phyloP scores from a whole-genome alignment of 2,329 filamentous ascomycete genomes.

The Ophioceras dolichostomum region DNA sequence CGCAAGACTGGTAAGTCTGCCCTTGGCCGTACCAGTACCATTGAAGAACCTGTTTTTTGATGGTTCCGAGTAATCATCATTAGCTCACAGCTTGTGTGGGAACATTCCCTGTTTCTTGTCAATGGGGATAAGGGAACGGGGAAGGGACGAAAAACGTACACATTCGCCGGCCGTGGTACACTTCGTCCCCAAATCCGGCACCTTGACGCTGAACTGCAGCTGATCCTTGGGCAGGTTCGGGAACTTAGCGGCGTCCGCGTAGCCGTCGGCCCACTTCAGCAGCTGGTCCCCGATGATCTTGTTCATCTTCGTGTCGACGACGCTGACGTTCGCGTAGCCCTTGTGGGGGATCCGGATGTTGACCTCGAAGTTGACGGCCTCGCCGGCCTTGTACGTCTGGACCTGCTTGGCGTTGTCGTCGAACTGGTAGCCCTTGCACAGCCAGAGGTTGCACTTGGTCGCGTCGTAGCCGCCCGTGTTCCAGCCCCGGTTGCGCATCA shows the following conservation, averaged over 20 bases:
- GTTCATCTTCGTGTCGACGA: constrained; percentile 33
- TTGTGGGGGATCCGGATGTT: constrained; percentile 32
- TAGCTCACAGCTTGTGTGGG: too few relatives aligned
- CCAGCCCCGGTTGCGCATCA: constrained; percentile 14
- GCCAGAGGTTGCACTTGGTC: constrained; percentile 21
- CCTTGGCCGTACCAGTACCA: constrained; percentile 48
- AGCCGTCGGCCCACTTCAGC: constrained; percentile 14
- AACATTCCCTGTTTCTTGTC: too few relatives aligned
- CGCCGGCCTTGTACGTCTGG: constrained; percentile 24
- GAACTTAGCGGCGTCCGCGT: constrained; percentile 11
- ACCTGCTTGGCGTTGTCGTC: constrained; percentile 24
- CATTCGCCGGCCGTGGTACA: constrained; percentile 15
- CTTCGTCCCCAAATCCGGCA: constrained; percentile 14
- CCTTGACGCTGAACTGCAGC: constrained; percentile 15
- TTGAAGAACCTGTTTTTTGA: constrained; percentile 33
- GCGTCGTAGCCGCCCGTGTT: constrained; percentile 11
- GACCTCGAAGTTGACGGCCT: constrained; percentile 27
- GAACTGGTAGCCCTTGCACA: constrained; percentile 27
- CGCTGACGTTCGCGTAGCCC: constrained; percentile 33
- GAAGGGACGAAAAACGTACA: constrained; percentile 9
- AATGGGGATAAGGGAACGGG: too few relatives aligned
- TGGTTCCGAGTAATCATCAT: neutral
- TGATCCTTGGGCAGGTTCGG: constrained; percentile 15
- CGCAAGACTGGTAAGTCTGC: constrained; percentile 52
- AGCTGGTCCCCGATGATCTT: constrained; percentile 31